Evolutionary conservation across 495 filamentous ascomycete species (phyloP), one percentile per base, ranked within the genome.

Genomic region (Glarea lozoyensis): DNA sequence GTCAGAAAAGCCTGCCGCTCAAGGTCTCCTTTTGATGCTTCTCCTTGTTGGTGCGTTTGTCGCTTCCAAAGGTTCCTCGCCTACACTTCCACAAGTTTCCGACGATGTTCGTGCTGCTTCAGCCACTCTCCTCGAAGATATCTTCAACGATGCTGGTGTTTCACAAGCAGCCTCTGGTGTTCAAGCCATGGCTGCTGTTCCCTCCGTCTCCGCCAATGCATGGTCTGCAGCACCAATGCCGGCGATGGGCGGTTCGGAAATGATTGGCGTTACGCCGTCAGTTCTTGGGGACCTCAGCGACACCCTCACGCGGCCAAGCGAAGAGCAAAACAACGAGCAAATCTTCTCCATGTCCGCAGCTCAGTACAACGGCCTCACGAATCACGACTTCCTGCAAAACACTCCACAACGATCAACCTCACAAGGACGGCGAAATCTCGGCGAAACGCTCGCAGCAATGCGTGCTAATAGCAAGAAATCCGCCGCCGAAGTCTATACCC

Each of bases 41-140:
- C 86, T 98, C 47, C 84, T 98, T 44, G 89, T 94, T 56, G 92
- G 92, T 54, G 92, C 92, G 38, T 96, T 94, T 61, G 88, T 97
- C 48, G 88, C 90, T 40, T 95, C 89, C 34, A 94, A 90, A 67
- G 74, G 72, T 40, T 65, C 74, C 2, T 81, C 55, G 50, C 80
- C 53, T 51, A 78, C 64, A 50, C 79, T 96, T 53, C 90, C 89
- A 22, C 82, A 81, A 48, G 79, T 98, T 51, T 87, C 92, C 15
- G 87, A 95, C 44, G 90, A 96, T 53, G 83, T 97, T 42, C 87
- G 88, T 44, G 85, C 84, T 45, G 93, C 93, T 42, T 94, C 89
- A 16, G 86, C 90, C 39, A 82, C 80, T 23, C 81, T 98, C 25
- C 75, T 98, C 40, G 82, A 93, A 58, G 89, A 78, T 65, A 82